Evolutionary conservation across 176 grass and related monocot species (phyloP).

Genomic region (Carex pumila): DNA sequence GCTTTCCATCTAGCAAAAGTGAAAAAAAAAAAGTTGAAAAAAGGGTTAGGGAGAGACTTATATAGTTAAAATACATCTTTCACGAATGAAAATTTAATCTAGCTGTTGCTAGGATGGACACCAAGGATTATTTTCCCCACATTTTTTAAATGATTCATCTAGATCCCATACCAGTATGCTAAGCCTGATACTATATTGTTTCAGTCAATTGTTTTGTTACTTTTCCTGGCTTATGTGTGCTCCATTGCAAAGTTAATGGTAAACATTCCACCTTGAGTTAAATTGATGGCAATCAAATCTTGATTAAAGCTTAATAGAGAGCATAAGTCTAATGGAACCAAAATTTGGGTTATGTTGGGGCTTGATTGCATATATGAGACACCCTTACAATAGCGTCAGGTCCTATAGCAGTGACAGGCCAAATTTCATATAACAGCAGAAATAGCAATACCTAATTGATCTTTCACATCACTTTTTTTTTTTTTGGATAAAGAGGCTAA

Average conservation of each 20-base stretch:
- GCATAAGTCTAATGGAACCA: background rate
- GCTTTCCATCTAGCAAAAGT: conserved; percentile 25
- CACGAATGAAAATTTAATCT: background rate
- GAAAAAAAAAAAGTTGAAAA: background rate
- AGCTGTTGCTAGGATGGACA: background rate
- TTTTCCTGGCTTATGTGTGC: background rate
- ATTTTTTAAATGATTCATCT: background rate
- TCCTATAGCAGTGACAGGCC: background rate
- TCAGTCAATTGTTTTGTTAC: background rate
- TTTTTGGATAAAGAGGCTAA: too few species aligned
- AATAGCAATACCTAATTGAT: background rate
- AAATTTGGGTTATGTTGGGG: background rate
- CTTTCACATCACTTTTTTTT: background rate
- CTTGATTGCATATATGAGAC: background rate
- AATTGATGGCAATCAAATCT: background rate
- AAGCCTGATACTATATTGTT: background rate
- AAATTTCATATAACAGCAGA: background rate
- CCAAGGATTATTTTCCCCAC: background rate
- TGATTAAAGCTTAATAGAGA: background rate
- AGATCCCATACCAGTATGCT: background rate
- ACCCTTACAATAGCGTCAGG: background rate
- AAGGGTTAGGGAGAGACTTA: background rate
- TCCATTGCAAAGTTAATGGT: background rate
- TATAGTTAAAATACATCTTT: background rate
- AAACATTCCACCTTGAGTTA: background rate